phyloP scores from a whole-genome alignment of 1,139 yeast genomes.

The Taphrina sp. region DNA sequence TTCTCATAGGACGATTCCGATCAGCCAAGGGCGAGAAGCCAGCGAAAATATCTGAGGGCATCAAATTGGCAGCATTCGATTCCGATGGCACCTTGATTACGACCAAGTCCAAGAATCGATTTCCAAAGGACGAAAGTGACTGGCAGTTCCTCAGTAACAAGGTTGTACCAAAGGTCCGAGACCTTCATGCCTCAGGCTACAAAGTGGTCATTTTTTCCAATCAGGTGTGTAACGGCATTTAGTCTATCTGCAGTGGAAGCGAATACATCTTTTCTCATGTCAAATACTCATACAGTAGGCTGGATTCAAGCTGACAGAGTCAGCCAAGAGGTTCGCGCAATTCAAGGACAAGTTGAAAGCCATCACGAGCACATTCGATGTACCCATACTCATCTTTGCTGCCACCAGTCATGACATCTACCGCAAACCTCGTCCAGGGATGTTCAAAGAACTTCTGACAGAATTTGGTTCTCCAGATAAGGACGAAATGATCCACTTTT shows the following conservation, averaged over 20 bases:
- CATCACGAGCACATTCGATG: constrained; percentile 39
- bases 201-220: constrained; percentile 72
- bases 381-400: constrained; percentile 60
- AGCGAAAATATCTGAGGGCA: neutral
- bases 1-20: constrained; percentile 1
- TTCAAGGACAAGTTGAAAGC: constrained; percentile 41
- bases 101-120: constrained; percentile 59
- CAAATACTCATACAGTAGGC: no score
- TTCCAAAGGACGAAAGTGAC: constrained; percentile 58
- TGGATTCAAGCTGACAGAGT: constrained; percentile 7
- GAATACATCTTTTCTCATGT: no score
- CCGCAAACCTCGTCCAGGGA: constrained; percentile 76
- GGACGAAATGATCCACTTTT: no score
- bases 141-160: constrained; percentile 62
- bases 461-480: constrained; percentile 41
- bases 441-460: constrained; percentile 55
- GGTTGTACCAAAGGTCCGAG: constrained; percentile 44
- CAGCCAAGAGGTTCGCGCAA: constrained; percentile 52
- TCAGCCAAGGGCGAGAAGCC: neutral
- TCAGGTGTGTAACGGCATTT: no score
- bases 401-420: constrained; percentile 46
- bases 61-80: constrained; percentile 64
- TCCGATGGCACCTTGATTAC: constrained; percentile 50
- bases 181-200: constrained; percentile 35
- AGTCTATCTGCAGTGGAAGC: no score